Percentiles rank a stretch among this genome's conserved stretches.
phyloP scores from a whole-genome alignment of 1,139 yeast species.

The Scheffersomyces quercinus region DNA sequence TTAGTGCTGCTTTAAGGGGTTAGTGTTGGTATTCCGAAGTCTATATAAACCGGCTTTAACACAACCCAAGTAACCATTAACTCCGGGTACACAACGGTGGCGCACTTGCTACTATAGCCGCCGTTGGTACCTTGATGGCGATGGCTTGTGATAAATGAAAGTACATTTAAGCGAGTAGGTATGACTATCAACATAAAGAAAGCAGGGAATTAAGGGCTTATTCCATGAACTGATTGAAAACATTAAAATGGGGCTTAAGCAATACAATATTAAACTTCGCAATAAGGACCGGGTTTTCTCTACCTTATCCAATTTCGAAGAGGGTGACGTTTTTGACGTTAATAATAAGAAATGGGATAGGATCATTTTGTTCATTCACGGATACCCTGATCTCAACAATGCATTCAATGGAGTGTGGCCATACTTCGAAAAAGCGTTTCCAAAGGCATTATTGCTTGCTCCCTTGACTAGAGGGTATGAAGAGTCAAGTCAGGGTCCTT shows the following conservation, averaged over 20 bases:
- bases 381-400: slow-evolving; percentile 44
- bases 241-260: background rate
- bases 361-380: slow-evolving; percentile 38
- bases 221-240: too few relatives aligned
- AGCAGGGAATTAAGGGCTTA: too few relatives aligned
- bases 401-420: slow-evolving; percentile 31
- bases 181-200: too few relatives aligned
- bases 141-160: too few relatives aligned
- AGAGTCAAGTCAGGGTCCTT: slow-evolving; percentile 30
- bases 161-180: too few relatives aligned
- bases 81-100: too few relatives aligned
- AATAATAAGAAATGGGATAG: slow-evolving; percentile 22
- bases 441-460: slow-evolving; percentile 28
- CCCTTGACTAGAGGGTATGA: slow-evolving; percentile 47
- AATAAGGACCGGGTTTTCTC: slow-evolving; percentile 27
- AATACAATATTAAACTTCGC: slow-evolving; percentile 16
- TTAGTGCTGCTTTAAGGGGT: too few relatives aligned
- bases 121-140: too few relatives aligned
- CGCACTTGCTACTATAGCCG: too few relatives aligned
- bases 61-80: too few relatives aligned
- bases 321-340: slow-evolving; percentile 15
- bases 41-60: too few relatives aligned
- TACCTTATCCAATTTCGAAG: slow-evolving; percentile 23
- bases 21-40: too few relatives aligned
- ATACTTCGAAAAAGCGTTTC: slow-evolving; percentile 17